Conservation (phyloP, 2,329 filamentous ascomycete species). For the Curvularia verruculosa region DNA sequence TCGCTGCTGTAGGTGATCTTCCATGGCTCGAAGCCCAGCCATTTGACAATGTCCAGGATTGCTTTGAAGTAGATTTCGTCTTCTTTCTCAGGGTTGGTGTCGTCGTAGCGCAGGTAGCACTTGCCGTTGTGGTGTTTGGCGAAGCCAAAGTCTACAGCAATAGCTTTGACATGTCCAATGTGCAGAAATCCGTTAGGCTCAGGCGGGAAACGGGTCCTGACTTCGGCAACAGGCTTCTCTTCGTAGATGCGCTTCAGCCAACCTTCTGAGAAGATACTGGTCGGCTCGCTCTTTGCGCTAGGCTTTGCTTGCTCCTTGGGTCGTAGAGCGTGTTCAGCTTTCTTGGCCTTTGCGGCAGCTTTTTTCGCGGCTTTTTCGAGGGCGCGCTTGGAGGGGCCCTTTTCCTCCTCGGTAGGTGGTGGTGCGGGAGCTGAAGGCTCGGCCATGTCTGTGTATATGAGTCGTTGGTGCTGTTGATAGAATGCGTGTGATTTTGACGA, state of each 20-base stretch:
- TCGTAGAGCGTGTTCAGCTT: slow-evolving; percentile 51
- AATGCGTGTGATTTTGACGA: not conserved
- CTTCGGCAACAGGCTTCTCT: slow-evolving; percentile 55
- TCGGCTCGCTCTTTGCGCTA: slow-evolving; percentile 35
- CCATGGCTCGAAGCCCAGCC: slow-evolving; percentile 83
- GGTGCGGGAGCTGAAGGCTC: slow-evolving; percentile 27
- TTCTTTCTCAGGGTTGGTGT: slow-evolving; percentile 94
- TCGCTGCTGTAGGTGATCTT: slow-evolving; percentile 87
- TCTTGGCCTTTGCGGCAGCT: slow-evolving; percentile 52
- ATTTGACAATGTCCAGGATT: slow-evolving; percentile 86
- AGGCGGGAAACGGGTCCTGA: slow-evolving; percentile 58
- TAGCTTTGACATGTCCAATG: slow-evolving; percentile 93
- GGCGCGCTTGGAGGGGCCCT: slow-evolving; percentile 55
- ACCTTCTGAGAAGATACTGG: slow-evolving; percentile 55
- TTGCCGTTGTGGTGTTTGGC: slow-evolving; percentile 81
- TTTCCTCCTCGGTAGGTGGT: slow-evolving; percentile 38
- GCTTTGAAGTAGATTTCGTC: slow-evolving; percentile 87
- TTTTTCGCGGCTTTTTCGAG: slow-evolving; percentile 59
- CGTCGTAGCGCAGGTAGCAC: slow-evolving; percentile 82
- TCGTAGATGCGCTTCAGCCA: slow-evolving; percentile 59
- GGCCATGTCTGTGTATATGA: slow-evolving; percentile 29
- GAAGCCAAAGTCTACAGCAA: slow-evolving; percentile 95
- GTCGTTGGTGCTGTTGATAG: not conserved
- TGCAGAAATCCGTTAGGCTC: slow-evolving; percentile 91
- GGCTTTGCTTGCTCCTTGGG: slow-evolving; percentile 49